A percentile compares a stretch with the other conserved stretches of the same genome.
Evolutionary conservation across 2,329 filamentous ascomycete genomes (phyloP).

Genomic region (Shiraia bambusicola): DNA sequence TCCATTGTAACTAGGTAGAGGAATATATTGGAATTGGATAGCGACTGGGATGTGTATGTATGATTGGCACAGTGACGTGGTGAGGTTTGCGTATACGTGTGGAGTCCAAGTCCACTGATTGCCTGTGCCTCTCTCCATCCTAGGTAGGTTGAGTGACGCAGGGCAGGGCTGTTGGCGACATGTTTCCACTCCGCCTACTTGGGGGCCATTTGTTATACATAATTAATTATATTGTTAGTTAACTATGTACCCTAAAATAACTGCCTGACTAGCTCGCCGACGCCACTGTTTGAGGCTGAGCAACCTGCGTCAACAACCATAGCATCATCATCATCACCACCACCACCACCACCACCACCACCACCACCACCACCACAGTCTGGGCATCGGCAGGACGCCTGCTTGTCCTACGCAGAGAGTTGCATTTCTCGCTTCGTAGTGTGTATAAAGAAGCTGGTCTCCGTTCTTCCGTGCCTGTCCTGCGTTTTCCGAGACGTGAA

Average conservation of each 20-base stretch:
- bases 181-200: too few species aligned
- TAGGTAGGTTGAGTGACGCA: not conserved
- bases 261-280: too few species aligned
- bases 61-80: not conserved
- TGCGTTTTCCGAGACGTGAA: not conserved
- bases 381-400: not conserved
- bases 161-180: not conserved
- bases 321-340: not conserved
- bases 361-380: not conserved
- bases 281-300: not conserved
- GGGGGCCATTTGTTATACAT: too few species aligned
- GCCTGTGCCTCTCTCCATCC: not conserved
- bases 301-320: constrained; percentile 1
- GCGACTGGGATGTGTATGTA: not conserved
- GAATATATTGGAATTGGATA: not conserved
- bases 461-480: too few species aligned
- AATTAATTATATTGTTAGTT: too few species aligned
- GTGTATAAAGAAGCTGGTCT: too few species aligned
- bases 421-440: not conserved
- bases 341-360: not conserved
- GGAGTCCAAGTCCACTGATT: not conserved
- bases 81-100: constrained; percentile 2
- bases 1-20: constrained; percentile 62
- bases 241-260: too few species aligned
- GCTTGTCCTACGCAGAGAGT: too few species aligned